These are phyloP conservation scores for Digitaria exilis DNA, from an alignment of 202 grass and related monocot species.

Conservation along the genomic window DNA sequence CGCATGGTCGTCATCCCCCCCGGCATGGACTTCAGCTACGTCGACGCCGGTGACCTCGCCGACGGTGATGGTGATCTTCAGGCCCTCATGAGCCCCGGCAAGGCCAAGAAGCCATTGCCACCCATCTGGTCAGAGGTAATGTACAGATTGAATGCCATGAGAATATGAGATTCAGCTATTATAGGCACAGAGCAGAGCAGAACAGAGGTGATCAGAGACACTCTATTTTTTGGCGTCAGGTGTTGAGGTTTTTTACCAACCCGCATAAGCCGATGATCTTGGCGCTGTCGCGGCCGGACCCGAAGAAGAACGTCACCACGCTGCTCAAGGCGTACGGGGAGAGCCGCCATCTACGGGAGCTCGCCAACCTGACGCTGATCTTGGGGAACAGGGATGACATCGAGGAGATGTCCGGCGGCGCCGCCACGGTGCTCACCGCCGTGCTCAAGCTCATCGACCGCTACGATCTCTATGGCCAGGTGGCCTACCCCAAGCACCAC, in stretches of 20 bases:
- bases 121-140: conserved; percentile 89
- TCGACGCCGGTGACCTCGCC: conserved; percentile 52
- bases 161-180: neutral
- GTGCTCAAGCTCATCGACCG: conserved; percentile 89
- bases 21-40: conserved; percentile 97
- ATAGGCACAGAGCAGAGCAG: neutral
- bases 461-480: conserved; percentile 89
- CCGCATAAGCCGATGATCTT: conserved; percentile 98
- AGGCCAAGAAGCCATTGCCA: conserved; percentile 69
- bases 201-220: too few relatives aligned
- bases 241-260: conserved; percentile 85
- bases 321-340: conserved; percentile 97
- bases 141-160: neutral
- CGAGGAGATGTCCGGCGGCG: conserved; percentile 82
- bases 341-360: conserved; percentile 75
- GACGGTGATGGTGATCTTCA: conserved; percentile 69
- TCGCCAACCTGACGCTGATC: conserved; percentile 88
- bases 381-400: conserved; percentile 94
- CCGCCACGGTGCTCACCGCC: conserved; percentile 57
- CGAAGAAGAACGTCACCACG: conserved; percentile 94
- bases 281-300: conserved; percentile 85
- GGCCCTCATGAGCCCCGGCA: conserved; percentile 48
- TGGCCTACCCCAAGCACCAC: conserved; percentile 96
- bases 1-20: conserved; percentile 95
- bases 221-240: conserved; percentile 28